phyloP scores from a whole-genome alignment of 768 basidiomycete species.

The Kwoniella bestiolae region DNA sequence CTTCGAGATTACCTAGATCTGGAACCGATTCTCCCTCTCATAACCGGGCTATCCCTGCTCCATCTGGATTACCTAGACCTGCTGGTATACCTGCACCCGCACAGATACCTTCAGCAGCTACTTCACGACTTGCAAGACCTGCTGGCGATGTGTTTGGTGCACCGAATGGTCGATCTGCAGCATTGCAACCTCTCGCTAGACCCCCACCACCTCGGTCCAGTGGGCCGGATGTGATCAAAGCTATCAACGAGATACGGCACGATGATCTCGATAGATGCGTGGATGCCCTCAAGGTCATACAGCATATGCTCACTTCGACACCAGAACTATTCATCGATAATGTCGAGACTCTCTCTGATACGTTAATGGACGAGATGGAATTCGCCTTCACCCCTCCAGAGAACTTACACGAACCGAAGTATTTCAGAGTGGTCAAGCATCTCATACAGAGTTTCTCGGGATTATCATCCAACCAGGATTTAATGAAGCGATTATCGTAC shows the following conservation, averaged over 20 bases:
- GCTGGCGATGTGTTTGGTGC: constrained; percentile 14
- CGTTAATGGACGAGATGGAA: constrained; percentile 86
- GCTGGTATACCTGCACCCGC: constrained; percentile 3
- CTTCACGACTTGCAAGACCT: constrained; percentile 5
- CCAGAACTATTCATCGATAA: constrained; percentile 78
- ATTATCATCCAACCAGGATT: constrained; percentile 85
- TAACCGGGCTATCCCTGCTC: constrained; percentile 17
- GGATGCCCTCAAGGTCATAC: constrained; percentile 90
- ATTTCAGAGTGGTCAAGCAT: constrained; percentile 94
- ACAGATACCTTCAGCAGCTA: not conserved
- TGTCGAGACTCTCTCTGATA: constrained; percentile 79
- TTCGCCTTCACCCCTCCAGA: constrained; percentile 85
- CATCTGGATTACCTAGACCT: constrained; percentile 34
- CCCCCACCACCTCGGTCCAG: constrained; percentile 5
- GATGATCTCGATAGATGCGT: constrained; percentile 84
- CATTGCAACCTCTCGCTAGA: constrained; percentile 34
- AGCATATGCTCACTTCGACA: constrained; percentile 77
- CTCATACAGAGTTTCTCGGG: constrained; percentile 94
- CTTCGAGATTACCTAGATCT: constrained; percentile 26
- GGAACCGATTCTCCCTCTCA: constrained; percentile 22
- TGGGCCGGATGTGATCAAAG: constrained; percentile 68
- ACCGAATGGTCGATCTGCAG: constrained; percentile 26
- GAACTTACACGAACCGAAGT: constrained; percentile 72
- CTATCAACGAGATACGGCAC: constrained; percentile 86
- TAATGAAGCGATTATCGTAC: constrained; percentile 84